Percentiles rank a stretch among this genome's conserved stretches.
Evolutionary conservation across 768 basidiomycete species (phyloP).

Genomic region (Stropharia rugosoannulata): DNA sequence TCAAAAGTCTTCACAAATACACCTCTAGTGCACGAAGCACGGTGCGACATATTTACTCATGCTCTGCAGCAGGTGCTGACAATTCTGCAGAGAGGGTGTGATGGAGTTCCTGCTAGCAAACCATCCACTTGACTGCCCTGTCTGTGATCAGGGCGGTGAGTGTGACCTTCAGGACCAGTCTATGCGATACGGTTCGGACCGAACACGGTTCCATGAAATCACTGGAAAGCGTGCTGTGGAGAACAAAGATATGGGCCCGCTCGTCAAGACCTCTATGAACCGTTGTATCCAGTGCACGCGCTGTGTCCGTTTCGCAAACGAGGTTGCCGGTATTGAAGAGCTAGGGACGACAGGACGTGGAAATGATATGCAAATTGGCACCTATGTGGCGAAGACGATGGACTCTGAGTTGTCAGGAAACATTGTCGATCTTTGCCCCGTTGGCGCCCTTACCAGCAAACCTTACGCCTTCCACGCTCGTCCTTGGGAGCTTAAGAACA

Average conservation of each 20-base stretch:
- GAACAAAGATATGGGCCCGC: slow-evolving; percentile 96
- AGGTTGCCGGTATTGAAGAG: slow-evolving; percentile 98
- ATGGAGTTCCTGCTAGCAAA: slow-evolving; percentile 99
- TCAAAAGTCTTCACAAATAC: slow-evolving; percentile 92
- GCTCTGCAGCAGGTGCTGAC: not conserved
- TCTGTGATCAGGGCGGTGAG: slow-evolving; percentile 99
- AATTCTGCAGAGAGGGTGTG: slow-evolving; percentile 76
- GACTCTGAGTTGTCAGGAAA: slow-evolving; percentile 98
- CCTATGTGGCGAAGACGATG: slow-evolving; percentile 97
- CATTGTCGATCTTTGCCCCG: slow-evolving; percentile 95
- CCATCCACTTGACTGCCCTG: slow-evolving; percentile 97
- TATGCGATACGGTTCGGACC: slow-evolving; percentile 98
- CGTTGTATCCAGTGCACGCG: slow-evolving; percentile 99
- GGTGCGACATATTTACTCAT: slow-evolving; percentile 37
- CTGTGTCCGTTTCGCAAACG: slow-evolving; percentile 98
- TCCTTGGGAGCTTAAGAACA: slow-evolving; percentile 98
- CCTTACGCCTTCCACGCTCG: slow-evolving; percentile 97
- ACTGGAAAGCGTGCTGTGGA: slow-evolving; percentile 97
- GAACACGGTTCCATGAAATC: slow-evolving; percentile 97
- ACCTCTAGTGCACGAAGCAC: slow-evolving; percentile 85
- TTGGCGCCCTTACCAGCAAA: slow-evolving; percentile 97
- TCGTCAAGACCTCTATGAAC: slow-evolving; percentile 99
- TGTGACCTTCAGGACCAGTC: slow-evolving; percentile 99
- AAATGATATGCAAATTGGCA: slow-evolving; percentile 98
- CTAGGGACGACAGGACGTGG: slow-evolving; percentile 96